Evolutionary conservation across 345 rosid species (phyloP), one percentile per base, ranked within the genome.

Genomic region (Hibiscus mutabilis): DNA sequence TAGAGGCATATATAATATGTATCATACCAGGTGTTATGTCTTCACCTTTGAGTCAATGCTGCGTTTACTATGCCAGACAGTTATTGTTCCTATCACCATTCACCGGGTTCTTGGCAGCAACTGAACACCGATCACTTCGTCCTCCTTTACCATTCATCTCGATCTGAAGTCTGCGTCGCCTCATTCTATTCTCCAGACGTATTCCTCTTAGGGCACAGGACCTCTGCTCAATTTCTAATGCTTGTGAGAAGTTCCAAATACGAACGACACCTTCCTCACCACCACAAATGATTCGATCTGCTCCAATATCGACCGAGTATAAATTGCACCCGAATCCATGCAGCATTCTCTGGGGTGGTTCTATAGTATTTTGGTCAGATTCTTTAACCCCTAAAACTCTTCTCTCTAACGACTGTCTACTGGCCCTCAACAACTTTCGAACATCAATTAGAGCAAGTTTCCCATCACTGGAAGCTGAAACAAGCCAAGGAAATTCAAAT

Each of bases 401-500:
- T 44, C 58, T 72, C 27, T 81, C 61, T 14, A 52, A 31, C 6
- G 35, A 31, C 35, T 5, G 35, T 5, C 35, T 77, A 75, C 81
- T 80, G 42, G 84, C 83, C 79, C 80, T 85, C 71, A 91, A 73
- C 81, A 91, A 71, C 83, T 88, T 93, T 74, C 96, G 86, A 19
- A 91, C 91, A 72, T 91, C 92, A 2, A 93, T 84, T 6, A 93
- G 83, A 0, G 97, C 84, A 19, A 93, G 85, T 70, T 85, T 89
- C 51, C 97, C 97, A 11, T 93, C 98, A 73, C 87, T 78, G 15
- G 97, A 88, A 70, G 96, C 91, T 25, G 97, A 89, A 73, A 93
- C 96, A 72, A 93, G 97, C 98, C 98, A 93, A 7, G 98, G 98
- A 73, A 91, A 93, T 85, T 93, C 97, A 61, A 93, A 93, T 6